Conservation (phyloP, 768 basidiomycete genomes). For the Tricholoma saponaceum region DNA sequence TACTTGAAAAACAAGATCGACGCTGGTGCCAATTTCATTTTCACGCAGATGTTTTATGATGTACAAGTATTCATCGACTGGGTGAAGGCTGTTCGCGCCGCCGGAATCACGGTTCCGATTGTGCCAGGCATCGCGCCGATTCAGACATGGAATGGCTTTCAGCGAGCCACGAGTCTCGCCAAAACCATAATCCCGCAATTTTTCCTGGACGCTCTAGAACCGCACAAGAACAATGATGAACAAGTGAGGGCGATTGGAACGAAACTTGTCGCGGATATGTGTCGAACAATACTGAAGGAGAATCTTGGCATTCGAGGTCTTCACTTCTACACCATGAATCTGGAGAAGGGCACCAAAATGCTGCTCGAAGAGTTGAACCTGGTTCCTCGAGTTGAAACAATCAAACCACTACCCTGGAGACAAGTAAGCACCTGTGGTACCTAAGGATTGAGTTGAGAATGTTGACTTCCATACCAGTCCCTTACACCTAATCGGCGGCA, state of each 20-base stretch:
- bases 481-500: slow-evolving; percentile 89
- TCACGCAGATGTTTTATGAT: slow-evolving; percentile 99
- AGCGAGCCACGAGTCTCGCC: slow-evolving; percentile 74
- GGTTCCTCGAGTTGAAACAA: slow-evolving; percentile 81
- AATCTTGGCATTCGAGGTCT: slow-evolving; percentile 83
- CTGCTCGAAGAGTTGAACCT: slow-evolving; percentile 88
- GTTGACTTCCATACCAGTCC: slow-evolving; percentile 44
- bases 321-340: slow-evolving; percentile 97
- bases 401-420: slow-evolving; percentile 97
- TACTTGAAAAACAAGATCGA: slow-evolving; percentile 91
- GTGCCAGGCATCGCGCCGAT: slow-evolving; percentile 94
- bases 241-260: slow-evolving; percentile 90
- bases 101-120: slow-evolving; percentile 85
- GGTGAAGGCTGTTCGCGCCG: slow-evolving; percentile 79
- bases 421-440: slow-evolving; percentile 48
- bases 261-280: slow-evolving; percentile 94
- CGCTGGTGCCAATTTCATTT: slow-evolving; percentile 88
- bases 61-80: slow-evolving; percentile 87
- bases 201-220: slow-evolving; percentile 76
- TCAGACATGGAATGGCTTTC: slow-evolving; percentile 95
- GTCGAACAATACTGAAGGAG: slow-evolving; percentile 75
- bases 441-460: neutral
- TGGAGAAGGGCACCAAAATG: slow-evolving; percentile 95
- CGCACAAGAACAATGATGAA: slow-evolving; percentile 89
- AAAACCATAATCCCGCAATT: slow-evolving; percentile 74